Conservation (phyloP, 768 basidiomycete species). For the Tricholoma bakamatsutake region DNA sequence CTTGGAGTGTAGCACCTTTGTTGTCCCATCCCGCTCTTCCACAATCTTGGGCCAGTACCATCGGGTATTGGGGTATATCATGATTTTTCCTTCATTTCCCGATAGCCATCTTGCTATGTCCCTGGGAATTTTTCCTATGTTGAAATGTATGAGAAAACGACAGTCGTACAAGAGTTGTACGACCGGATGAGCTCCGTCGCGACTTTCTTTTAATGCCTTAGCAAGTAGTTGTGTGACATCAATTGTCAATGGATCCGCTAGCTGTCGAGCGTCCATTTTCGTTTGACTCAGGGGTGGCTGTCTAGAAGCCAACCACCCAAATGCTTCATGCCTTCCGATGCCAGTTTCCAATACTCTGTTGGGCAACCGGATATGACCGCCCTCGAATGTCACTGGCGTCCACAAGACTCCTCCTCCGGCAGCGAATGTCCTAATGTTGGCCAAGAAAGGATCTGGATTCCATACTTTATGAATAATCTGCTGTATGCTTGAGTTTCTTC, state of each 20-base stretch:
- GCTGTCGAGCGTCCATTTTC: conserved; percentile 20
- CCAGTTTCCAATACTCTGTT: conserved; percentile 6
- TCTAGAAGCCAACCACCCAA: conserved; percentile 62
- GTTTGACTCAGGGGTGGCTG: conserved; percentile 38
- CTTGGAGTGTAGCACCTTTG: conserved; percentile 13
- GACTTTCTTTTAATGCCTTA: conserved; percentile 12
- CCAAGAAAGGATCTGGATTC: conserved; percentile 23
- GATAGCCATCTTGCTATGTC: conserved; percentile 25
- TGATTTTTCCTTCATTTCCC: conserved; percentile 17
- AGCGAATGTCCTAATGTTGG: conserved; percentile 31
- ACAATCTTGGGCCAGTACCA: conserved; percentile 49
- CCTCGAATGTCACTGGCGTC: conserved; percentile 42
- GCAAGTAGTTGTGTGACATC: conserved; percentile 34
- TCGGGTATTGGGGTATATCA: conserved; percentile 31
- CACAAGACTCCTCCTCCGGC: conserved; percentile 62
- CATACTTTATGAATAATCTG: conserved; percentile 48
- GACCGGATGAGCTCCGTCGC: conserved; percentile 11
- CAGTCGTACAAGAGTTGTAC: conserved; percentile 54
- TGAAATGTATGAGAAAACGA: conserved; percentile 52
- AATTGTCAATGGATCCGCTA: conserved; percentile 25
- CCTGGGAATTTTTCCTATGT: conserved; percentile 37
- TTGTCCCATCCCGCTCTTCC: conserved; percentile 11
- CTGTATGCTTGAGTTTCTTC: conserved; percentile 39
- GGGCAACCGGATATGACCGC: conserved; percentile 17
- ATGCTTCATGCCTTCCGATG: conserved; percentile 10